A percentile compares a stretch with the other conserved stretches of the same genome.
Conservation (phyloP, 192 early-diverging fungal species). For the Pilaira anomala region DNA sequence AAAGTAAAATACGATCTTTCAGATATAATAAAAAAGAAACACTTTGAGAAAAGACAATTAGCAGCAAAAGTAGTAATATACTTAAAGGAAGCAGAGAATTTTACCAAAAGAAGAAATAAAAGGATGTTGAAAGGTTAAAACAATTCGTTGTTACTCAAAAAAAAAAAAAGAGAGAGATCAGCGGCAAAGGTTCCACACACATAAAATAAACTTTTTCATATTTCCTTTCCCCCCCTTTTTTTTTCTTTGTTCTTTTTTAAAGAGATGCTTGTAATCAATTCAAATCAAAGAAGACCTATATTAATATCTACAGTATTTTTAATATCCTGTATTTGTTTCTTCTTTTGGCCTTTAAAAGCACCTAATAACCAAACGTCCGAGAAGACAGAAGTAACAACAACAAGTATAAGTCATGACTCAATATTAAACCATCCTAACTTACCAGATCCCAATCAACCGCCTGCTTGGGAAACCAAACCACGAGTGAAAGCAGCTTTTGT, state of each 20-base stretch:
- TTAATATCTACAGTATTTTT: neutral
- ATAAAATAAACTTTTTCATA: neutral
- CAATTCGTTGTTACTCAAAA: no score
- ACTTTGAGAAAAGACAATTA: no score
- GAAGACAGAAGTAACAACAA: no score
- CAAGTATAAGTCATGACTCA: no score
- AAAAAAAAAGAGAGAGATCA: no score
- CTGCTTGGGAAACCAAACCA: slow-evolving; percentile 29
- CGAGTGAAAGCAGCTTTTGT: slow-evolving; percentile 65
- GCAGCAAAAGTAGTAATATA: no score
- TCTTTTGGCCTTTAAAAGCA: slow-evolving; percentile 15
- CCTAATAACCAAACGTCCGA: neutral
- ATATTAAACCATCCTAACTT: slow-evolving; percentile 19
- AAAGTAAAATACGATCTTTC: no score
- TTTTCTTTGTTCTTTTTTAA: neutral
- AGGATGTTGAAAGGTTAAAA: no score
- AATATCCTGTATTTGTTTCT: neutral
- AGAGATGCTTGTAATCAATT: slow-evolving; percentile 14
- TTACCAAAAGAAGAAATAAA: no score
- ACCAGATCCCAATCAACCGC: slow-evolving; percentile 9
- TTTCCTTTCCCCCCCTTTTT: neutral
- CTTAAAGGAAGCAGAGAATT: no score
- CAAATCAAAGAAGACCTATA: slow-evolving; percentile 15
- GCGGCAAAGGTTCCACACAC: no score
- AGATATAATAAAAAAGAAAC: no score